Conservation (phyloP, 306 rosid species). For the Gastrolobium bilobum region DNA sequence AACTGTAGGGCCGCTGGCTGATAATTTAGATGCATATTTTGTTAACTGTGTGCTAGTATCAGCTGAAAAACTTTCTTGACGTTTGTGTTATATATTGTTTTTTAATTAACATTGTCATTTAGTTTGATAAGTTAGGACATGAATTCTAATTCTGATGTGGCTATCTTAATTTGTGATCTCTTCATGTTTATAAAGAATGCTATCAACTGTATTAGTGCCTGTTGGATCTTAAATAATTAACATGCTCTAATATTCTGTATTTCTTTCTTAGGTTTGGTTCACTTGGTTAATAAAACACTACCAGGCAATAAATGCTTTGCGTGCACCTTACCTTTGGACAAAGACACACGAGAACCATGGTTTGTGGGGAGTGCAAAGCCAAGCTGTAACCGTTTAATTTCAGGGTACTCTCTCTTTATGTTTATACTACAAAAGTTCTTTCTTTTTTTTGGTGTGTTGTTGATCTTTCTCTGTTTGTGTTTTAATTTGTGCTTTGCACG, state of each 20-base stretch:
- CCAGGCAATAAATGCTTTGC: neutral
- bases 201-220: conserved; percentile 6
- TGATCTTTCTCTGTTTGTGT: neutral
- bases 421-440: too few species aligned
- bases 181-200: neutral
- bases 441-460: neutral
- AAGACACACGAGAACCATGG: conserved; percentile 58
- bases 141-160: conserved; percentile 5
- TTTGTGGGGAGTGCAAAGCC: conserved; percentile 56
- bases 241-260: neutral
- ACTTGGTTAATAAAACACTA: conserved; percentile 1
- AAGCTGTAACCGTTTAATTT: conserved; percentile 45
- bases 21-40: conserved; percentile 25
- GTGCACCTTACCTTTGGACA: conserved; percentile 12
- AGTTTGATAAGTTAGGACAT: conserved; percentile 18
- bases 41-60: neutral
- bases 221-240: neutral
- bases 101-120: conserved; percentile 1
- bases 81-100: conserved; percentile 24
- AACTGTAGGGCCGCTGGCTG: conserved; percentile 3
- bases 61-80: conserved; percentile 3
- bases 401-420: conserved; percentile 28
- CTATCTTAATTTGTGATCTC: conserved; percentile 2
- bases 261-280: conserved; percentile 26
- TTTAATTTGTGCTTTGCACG: neutral